Conservation (phyloP, 2,329 filamentous ascomycete genomes). For the Penicillium sp. region DNA sequence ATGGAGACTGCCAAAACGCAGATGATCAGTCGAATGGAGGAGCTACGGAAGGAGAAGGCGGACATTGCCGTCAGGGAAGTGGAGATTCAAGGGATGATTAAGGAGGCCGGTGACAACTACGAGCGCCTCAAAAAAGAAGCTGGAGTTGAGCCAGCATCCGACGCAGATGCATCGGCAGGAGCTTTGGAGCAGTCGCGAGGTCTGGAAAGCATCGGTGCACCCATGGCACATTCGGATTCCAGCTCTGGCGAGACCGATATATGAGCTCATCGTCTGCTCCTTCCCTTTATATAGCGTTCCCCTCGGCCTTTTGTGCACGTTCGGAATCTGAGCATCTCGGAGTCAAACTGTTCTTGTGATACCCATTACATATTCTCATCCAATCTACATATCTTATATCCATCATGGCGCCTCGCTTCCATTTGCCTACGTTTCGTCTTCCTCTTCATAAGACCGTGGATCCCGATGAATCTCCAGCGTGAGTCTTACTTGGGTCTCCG, state of each 20-base stretch:
- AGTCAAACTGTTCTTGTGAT: constrained; percentile 20
- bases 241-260: constrained; percentile 28
- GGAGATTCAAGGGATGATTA: constrained; percentile 76
- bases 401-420: constrained; percentile 30
- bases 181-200: constrained; percentile 35
- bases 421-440: constrained; percentile 30
- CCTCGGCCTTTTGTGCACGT: not conserved
- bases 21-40: constrained; percentile 63
- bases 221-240: constrained; percentile 26
- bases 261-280: not conserved
- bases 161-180: constrained; percentile 25
- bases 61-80: constrained; percentile 68
- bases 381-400: constrained; percentile 7
- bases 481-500: constrained; percentile 5
- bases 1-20: constrained; percentile 64
- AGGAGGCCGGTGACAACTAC: constrained; percentile 74
- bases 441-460: constrained; percentile 19
- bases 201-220: constrained; percentile 39
- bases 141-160: constrained; percentile 28
- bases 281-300: not conserved
- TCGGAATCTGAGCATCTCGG: not conserved
- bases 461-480: constrained; percentile 20
- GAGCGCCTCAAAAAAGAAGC: constrained; percentile 54
- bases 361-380: constrained; percentile 8
- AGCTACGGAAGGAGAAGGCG: constrained; percentile 65